Evolutionary conservation across 345 rosid genomes (phyloP), one percentile per base, ranked within the genome.

Genomic region (Salix exigua): DNA sequence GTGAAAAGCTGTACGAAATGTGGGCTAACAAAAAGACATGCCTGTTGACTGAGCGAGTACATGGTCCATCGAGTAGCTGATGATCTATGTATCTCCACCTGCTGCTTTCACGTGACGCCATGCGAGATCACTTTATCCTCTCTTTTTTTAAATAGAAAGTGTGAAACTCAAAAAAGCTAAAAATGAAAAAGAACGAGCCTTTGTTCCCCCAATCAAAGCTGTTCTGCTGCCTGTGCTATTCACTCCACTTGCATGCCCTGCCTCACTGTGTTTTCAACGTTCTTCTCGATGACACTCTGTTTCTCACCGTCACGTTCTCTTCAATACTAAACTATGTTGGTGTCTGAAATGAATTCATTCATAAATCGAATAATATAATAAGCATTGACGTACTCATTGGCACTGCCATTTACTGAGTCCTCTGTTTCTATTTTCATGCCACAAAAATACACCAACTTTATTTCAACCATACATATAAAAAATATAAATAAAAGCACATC

Each of bases 41-140:
- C 33, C 21, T 18, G 58, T 21, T 19, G 73, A 19, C 53, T 40
- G 44, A 66, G 61, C 60, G 16, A 38, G 55, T n/a, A 30, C 42
- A 70, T 68, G 77, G 75, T 82, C 76, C 79, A 58, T 68, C 66
- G 13, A 68, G 72, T 23, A 50, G 42, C 76, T 31, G 71, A 74
- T 69, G 33, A 17, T 35, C 53, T 70, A 31, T 4, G 0, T 31
- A 19, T 61, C 70, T 66, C 67, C 18, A 5, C 75, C 42, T 38
- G 66, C 71, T 46, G 66, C 60, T 65, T 46, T 40, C 89, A 87
- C 86, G 87, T 87, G 89, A 84, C 65, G 61, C 77, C 89, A 79
- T 66, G 80, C 62, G 85, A 78, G 65, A 7, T 23, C 26, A 25
- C 68, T 74, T 13, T 44, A 68, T 38, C 68, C 60, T 16, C 48